Conservation (phyloP, 352 stramenopile genomes). For the Globisporangium apiculatum region DNA sequence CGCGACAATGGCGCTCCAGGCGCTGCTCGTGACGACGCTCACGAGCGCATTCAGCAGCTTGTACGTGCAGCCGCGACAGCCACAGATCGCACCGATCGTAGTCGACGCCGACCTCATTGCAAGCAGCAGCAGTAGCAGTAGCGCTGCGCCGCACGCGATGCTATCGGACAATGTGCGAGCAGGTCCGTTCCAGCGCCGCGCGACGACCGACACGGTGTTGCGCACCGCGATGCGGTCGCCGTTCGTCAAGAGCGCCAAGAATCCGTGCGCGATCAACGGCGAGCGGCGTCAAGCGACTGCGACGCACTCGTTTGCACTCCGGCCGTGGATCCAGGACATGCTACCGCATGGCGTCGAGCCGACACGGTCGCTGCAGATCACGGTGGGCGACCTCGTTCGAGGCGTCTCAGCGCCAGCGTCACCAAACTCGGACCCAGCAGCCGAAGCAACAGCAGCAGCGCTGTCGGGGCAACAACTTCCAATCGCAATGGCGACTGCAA, state of each 20-base stretch:
- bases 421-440: not conserved
- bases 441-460: not conserved
- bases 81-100: conserved; percentile 19
- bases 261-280: conserved; percentile 18
- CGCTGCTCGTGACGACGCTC: conserved; percentile 21
- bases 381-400: conserved; percentile 4
- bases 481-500: conserved; percentile 18
- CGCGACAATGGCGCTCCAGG: conserved; percentile 19
- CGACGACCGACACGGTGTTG: conserved; percentile 26
- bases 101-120: conserved; percentile 24
- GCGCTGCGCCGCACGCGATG: not conserved
- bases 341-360: conserved; percentile 15
- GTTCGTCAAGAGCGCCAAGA: conserved; percentile 15
- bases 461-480: not conserved
- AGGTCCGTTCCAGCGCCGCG: conserved; percentile 12
- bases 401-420: not conserved
- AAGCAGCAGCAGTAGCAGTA: not conserved
- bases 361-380: conserved; percentile 12
- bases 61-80: conserved; percentile 29
- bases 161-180: not conserved
- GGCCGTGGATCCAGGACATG: conserved; percentile 27
- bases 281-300: conserved; percentile 23
- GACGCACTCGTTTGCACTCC: conserved; percentile 26
- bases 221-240: conserved; percentile 21
- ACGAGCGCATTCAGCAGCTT: conserved; percentile 40